These are phyloP conservation scores for Hymenoscyphus albidus DNA, from an alignment of 2,329 filamentous ascomycete species.

Conservation along the genomic window DNA sequence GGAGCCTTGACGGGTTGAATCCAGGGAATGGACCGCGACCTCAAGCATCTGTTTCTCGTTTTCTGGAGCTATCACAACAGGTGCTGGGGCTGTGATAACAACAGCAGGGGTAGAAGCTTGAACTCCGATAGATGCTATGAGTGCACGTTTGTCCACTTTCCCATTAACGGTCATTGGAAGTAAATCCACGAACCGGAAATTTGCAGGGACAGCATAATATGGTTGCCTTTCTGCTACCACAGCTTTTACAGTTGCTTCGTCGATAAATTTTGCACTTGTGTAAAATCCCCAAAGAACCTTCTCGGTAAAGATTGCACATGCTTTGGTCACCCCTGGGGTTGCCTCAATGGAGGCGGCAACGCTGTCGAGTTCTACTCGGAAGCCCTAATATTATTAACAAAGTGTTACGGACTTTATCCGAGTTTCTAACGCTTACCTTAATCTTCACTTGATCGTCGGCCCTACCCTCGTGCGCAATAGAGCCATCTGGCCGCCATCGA, in stretches of 20 bases:
- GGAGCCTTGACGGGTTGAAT: neutral
- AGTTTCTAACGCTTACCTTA: slow-evolving; percentile 38
- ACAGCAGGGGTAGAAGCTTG: slow-evolving; percentile 16
- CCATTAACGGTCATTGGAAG: slow-evolving; percentile 52
- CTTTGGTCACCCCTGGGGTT: slow-evolving; percentile 45
- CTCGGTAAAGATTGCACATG: slow-evolving; percentile 45
- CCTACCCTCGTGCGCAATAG: slow-evolving; percentile 52
- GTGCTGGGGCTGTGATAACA: slow-evolving; percentile 23
- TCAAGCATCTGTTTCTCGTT: neutral
- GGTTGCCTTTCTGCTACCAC: slow-evolving; percentile 38
- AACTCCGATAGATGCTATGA: slow-evolving; percentile 29
- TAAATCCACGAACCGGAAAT: slow-evolving; percentile 41
- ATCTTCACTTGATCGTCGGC: slow-evolving; percentile 60
- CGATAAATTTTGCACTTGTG: slow-evolving; percentile 32
- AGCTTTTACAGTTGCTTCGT: slow-evolving; percentile 29
- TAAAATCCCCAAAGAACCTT: slow-evolving; percentile 51
- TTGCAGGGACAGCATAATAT: slow-evolving; percentile 52
- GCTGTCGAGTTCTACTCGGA: slow-evolving; percentile 58
- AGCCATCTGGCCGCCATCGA: slow-evolving; percentile 50
- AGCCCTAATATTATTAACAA: slow-evolving; percentile 39
- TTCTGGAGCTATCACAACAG: neutral
- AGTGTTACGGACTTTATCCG: neutral
- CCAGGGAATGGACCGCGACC: no score
- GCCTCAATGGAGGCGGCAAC: slow-evolving; percentile 48
- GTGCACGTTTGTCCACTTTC: slow-evolving; percentile 51